phyloP scores from a whole-genome alignment of 2,329 filamentous ascomycete genomes.

The Ascochyta viciae-villosae region DNA sequence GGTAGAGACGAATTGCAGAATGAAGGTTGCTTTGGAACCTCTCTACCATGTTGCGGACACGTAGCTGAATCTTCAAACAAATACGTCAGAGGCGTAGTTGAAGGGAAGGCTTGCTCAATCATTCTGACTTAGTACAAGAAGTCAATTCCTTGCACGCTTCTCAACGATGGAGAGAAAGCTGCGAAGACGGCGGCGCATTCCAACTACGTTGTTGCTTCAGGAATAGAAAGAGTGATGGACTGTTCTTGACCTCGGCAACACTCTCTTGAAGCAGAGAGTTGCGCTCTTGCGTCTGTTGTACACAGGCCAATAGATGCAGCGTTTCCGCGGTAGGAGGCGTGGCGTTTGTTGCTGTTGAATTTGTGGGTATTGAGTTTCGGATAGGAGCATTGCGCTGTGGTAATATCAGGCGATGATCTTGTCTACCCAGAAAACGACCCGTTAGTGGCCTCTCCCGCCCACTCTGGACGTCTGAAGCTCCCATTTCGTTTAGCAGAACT shows the following conservation, averaged over 20 bases:
- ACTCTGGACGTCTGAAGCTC: background rate
- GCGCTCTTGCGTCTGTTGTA: conserved; percentile 17
- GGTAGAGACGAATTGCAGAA: conserved; percentile 16
- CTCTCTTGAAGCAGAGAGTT: conserved; percentile 28
- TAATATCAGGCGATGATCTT: background rate
- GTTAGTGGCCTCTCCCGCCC: too few species aligned
- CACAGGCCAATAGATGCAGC: conserved; percentile 29
- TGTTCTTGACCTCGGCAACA: conserved; percentile 22
- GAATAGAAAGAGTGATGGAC: conserved; percentile 21
- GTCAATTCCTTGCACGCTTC: background rate
- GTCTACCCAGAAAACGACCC: background rate
- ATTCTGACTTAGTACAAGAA: background rate
- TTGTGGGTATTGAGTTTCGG: background rate
- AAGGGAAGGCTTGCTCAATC: too few species aligned
- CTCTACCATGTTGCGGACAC: conserved; percentile 26
- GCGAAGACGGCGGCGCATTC: background rate
- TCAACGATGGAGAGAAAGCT: background rate
- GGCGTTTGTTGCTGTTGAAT: background rate
- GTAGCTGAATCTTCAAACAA: conserved; percentile 23
- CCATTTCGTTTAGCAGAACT: background rate
- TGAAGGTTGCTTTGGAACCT: conserved; percentile 20
- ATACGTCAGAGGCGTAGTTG: too few species aligned
- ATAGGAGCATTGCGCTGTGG: background rate
- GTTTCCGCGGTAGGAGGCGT: background rate
- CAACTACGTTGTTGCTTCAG: background rate